phyloP scores from a whole-genome alignment of 2,329 filamentous ascomycete species.

The Lecanicillium sp. region DNA sequence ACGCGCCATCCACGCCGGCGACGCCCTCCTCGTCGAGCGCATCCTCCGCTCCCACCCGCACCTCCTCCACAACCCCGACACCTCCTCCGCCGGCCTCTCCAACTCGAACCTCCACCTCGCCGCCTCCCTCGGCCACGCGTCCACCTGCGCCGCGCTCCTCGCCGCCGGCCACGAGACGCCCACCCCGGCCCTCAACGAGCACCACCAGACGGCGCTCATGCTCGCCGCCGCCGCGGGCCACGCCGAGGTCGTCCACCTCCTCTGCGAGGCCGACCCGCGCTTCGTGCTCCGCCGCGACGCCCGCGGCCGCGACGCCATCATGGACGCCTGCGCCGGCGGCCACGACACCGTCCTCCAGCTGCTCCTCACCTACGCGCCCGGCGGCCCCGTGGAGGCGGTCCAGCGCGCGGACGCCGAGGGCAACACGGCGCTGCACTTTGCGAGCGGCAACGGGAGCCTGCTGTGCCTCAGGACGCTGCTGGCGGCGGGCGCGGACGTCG shows the following conservation, averaged over 20 bases:
- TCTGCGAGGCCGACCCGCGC: conserved; percentile 58
- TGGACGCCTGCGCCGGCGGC: conserved; percentile 55
- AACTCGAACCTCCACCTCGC: conserved; percentile 83
- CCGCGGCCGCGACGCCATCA: conserved; percentile 65
- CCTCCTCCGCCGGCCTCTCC: conserved; percentile 58
- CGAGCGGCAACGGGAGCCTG: conserved; percentile 73
- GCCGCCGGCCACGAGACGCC: conserved; percentile 68
- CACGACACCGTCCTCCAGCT: conserved; percentile 62
- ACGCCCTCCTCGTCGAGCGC: conserved; percentile 64
- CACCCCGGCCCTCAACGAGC: conserved; percentile 69
- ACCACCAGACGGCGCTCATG: conserved; percentile 76
- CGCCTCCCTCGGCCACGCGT: conserved; percentile 62
- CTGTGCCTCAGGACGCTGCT: conserved; percentile 71
- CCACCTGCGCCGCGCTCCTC: conserved; percentile 65
- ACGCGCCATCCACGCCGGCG: conserved; percentile 72
- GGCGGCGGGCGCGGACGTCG: conserved; percentile 69
- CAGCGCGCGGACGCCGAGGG: conserved; percentile 60
- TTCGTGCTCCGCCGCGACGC: conserved; percentile 61
- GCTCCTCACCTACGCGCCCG: conserved; percentile 54
- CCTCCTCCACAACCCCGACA: conserved; percentile 74
- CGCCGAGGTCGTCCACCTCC: conserved; percentile 65
- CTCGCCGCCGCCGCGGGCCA: conserved; percentile 65
- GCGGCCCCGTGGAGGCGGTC: conserved; percentile 48
- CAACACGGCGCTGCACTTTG: conserved; percentile 86
- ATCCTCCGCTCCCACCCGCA: conserved; percentile 68